Base-by-base conservation (phyloP, 192 early-diverging fungal genomes). In the Coemansia sp. region DNA sequence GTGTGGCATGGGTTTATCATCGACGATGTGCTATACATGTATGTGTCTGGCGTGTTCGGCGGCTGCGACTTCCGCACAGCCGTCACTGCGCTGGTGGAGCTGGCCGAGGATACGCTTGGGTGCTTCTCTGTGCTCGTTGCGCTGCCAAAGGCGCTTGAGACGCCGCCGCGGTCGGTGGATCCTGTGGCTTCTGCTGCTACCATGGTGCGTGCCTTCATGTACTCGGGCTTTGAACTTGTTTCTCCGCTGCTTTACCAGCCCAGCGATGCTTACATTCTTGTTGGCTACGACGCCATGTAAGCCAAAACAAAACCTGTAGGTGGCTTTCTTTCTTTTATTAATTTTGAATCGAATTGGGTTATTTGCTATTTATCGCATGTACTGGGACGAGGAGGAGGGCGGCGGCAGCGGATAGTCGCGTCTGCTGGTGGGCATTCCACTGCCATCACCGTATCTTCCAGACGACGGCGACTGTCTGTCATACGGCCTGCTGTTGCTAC, bases 221-320 rank as follows among this genome's bases (percentile, higher is more conserved):
- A 89, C 75, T 75, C 87, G 51, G 88, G 88, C 15, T 89, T 89
- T 67, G 81, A 86, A 61, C 67, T 88, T 61, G 81, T 89, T 24
- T 69, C 84, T 41, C 88, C 87, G 12, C 62, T 80, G 59, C 66
- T 85, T 34, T 88, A 88, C 73, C 79, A 84, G 45, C 88, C 87
- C 57, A 83, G 71, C 63, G 67, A 84, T 20, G 66, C 67, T 5
- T 89, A 78, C 57, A 69, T 87, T 12, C 63, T 89, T 7, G 74
- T 89, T 18, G 88, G 88, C 11, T 87, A 88, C 64, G 87, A 89
- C 46, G 71, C 74, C 64, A 71, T 89, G 82, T 84, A 52, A 62
- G 20, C 0, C 1, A 33, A 3, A 20, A 35, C 21, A 15, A 30
- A 30, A 1, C 30, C 30, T 30, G 30, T n/a, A n/a, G 30, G 30